Evolutionary conservation across 2,329 filamentous ascomycete species (phyloP), one percentile per base, ranked within the genome.

Genomic region (Fusarium beomiforme): DNA sequence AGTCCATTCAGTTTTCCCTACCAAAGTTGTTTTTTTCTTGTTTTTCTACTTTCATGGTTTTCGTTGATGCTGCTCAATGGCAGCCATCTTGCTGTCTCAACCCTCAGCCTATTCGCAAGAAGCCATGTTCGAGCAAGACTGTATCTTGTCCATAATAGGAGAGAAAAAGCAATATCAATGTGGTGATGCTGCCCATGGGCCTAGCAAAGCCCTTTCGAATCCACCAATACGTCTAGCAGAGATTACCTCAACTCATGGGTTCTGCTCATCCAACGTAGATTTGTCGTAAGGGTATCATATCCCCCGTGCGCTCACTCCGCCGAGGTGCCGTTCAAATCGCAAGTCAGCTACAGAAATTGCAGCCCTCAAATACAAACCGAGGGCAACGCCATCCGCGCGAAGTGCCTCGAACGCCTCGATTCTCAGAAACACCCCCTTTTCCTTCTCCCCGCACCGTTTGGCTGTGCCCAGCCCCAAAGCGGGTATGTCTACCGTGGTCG

Each of bases 251-350:
- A 70, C 71, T 72, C 77, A 71, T 75, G 73, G 74, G 76, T 70
- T 75, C 69, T 65, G 67, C 74, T 77, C 76, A 71, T 80, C 73
- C 77, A 78, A 78, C 76, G 75, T 77, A 76, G 73, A 75, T 72
- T 74, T 76, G 71, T 79, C 78, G 74, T 80, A 75, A 78, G 79
- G 76, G 79, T 81, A 80, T 81, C 78, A 77, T 80, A 74, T 73
- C 74, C 70, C 64, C 69, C 78, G 47, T 70, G 56, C 71, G 58
- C 64, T 71, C 71, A 57, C 64, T 71, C 71, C 66, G 64, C 69
- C 68, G 56, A 73, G 67, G 70, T 72, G 60, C 72, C 61, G 65
- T 73, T 66, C 71, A 70, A 69, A 72, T 72, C 65, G 73, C 69
- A 69, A 59, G 65, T 75, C 70, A 72, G 67, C 69, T 61, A 67